Percentiles rank a stretch among this genome's conserved stretches.
phyloP scores from a whole-genome alignment of 23 red algal genomes.

The Chondrus crispus region DNA sequence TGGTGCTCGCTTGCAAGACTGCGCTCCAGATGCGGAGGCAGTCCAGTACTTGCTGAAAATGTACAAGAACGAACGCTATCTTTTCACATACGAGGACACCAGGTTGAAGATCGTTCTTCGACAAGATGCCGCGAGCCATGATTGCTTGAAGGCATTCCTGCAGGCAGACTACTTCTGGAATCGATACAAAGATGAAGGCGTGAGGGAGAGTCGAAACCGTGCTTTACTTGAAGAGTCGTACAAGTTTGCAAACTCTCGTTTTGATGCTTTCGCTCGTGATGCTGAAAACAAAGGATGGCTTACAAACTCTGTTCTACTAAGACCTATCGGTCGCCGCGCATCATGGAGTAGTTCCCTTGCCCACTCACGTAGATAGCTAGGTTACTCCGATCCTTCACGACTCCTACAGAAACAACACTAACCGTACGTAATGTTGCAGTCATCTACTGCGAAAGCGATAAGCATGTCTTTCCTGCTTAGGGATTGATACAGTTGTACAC shows the following conservation, averaged over 20 bases:
- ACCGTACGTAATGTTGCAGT: neutral
- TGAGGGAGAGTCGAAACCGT: constrained; percentile 67
- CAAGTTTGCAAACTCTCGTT: constrained; percentile 57
- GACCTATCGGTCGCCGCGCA: constrained; percentile 72
- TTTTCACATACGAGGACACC: constrained; percentile 78
- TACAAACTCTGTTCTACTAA: constrained; percentile 67
- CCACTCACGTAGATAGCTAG: neutral
- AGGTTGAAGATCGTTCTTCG: constrained; percentile 86
- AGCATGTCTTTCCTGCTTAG: too few relatives aligned
- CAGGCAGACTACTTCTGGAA: constrained; percentile 94
- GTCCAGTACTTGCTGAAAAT: constrained; percentile 69
- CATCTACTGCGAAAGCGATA: too few relatives aligned
- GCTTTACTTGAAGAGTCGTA: constrained; percentile 80
- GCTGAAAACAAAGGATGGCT: constrained; percentile 63
- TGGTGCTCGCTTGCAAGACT: constrained; percentile 75
- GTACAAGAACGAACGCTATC: constrained; percentile 77
- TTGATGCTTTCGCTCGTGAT: constrained; percentile 78
- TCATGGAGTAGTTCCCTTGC: constrained; percentile 57
- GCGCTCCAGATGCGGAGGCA: constrained; percentile 89
- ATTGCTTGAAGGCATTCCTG: constrained; percentile 84
- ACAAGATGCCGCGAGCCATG: constrained; percentile 77
- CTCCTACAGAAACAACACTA: neutral
- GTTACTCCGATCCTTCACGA: neutral
- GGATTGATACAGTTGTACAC: too few relatives aligned
- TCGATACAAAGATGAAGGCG: constrained; percentile 64